Conservation (phyloP, 2,329 filamentous ascomycete species). For the Aspergillus felis region DNA sequence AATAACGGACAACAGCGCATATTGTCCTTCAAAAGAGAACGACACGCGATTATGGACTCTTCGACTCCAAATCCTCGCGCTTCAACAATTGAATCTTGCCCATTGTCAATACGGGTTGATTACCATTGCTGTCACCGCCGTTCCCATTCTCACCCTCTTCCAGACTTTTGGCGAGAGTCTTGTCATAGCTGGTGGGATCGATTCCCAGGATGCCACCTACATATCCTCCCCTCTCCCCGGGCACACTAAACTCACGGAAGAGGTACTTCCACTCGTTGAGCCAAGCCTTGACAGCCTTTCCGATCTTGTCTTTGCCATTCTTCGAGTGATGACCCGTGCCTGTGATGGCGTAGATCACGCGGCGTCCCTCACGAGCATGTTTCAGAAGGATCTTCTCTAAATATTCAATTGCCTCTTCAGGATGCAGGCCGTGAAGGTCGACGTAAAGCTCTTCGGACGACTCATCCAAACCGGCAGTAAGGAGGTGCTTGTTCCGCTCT, state of each 20-base stretch:
- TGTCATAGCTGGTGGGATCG: conserved; percentile 58
- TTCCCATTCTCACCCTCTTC: conserved; percentile 21
- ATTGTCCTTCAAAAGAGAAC: conserved; percentile 1
- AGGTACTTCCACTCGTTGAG: conserved; percentile 94
- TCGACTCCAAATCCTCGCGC: conserved; percentile 39
- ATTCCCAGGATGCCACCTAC: conserved; percentile 63
- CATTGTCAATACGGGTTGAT: conserved; percentile 30
- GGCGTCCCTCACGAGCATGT: conserved; percentile 64
- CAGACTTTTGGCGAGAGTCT: conserved; percentile 26
- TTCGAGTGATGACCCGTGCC: conserved; percentile 97
- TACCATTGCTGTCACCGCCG: conserved; percentile 19
- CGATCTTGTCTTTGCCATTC: conserved; percentile 98
- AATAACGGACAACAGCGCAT: background rate
- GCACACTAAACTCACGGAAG: conserved; percentile 93
- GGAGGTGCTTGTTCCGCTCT: conserved; percentile 73
- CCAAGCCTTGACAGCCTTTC: conserved; percentile 85
- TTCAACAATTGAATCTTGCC: conserved; percentile 45
- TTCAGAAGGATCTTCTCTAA: conserved; percentile 82
- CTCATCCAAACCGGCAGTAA: conserved; percentile 39
- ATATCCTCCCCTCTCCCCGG: conserved; percentile 82
- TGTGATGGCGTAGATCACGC: conserved; percentile 90
- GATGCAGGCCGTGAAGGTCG: conserved; percentile 96
- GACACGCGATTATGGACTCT: conserved; percentile 17
- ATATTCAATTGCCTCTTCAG: conserved; percentile 94
- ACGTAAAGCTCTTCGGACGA: conserved; percentile 75